A percentile compares a stretch with the other conserved stretches of the same genome.
Conservation (phyloP, 306 rosid species). For the Inga leiocalycina region DNA sequence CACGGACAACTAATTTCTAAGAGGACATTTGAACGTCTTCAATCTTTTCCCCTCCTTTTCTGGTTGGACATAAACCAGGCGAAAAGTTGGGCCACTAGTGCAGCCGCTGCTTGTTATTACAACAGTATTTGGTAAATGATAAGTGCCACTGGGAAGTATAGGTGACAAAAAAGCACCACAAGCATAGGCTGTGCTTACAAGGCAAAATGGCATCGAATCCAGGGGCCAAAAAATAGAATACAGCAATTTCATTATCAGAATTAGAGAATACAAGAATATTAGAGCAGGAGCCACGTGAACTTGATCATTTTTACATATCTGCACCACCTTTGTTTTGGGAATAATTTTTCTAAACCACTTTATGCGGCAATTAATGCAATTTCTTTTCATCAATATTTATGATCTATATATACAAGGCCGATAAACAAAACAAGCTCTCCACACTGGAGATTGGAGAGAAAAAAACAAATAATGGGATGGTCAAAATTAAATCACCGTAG, state of each 20-base stretch:
- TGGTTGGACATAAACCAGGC: neutral
- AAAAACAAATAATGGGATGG: neutral
- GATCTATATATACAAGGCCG: neutral
- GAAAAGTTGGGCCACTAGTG: neutral
- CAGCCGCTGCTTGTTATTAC: neutral
- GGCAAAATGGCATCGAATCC: neutral
- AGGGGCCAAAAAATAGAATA: neutral
- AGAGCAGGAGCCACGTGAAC: neutral
- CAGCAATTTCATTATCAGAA: neutral
- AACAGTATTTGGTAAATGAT: neutral
- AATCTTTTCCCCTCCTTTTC: neutral
- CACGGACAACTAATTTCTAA: neutral
- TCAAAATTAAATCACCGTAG: slow-evolving; percentile 28
- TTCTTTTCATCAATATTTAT: neutral
- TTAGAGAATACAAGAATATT: neutral
- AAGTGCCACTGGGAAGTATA: neutral
- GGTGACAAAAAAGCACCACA: neutral
- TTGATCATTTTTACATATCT: neutral
- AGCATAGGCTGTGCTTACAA: neutral
- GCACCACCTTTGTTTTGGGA: neutral
- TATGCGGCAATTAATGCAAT: neutral
- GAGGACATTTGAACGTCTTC: neutral
- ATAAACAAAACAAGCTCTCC: slow-evolving; percentile 20
- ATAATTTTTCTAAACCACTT: neutral
- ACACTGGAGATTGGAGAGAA: slow-evolving; percentile 22